phyloP scores from a whole-genome alignment of 495 filamentous ascomycete species.

The Penicillium manginii region DNA sequence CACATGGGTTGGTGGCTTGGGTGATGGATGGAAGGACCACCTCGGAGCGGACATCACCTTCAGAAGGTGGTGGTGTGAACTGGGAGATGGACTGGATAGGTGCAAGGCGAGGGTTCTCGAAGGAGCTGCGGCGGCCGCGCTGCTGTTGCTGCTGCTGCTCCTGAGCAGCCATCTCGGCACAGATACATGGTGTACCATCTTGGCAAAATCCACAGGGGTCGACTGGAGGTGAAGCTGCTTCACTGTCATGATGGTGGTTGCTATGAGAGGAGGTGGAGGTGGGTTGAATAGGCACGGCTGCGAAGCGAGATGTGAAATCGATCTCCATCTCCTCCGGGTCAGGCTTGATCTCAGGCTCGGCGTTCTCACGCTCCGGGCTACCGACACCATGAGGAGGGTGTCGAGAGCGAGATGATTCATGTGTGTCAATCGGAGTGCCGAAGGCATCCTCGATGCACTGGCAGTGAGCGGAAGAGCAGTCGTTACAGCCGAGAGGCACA shows the following conservation, averaged over 20 bases:
- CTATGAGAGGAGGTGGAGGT: constrained; percentile 21
- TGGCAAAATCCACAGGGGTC: constrained; percentile 89
- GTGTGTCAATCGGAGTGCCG: constrained; percentile 38
- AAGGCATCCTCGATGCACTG: constrained; percentile 74
- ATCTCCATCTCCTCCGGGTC: constrained; percentile 70
- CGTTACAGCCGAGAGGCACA: constrained; percentile 60
- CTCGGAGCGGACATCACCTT: constrained; percentile 59
- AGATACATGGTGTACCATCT: constrained; percentile 83
- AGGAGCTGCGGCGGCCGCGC: constrained; percentile 33
- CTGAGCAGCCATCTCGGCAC: constrained; percentile 69
- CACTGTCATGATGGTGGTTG: constrained; percentile 32
- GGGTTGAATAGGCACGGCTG: constrained; percentile 42
- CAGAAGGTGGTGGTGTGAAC: constrained; percentile 72
- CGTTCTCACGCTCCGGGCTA: constrained; percentile 36
- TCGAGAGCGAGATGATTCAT: constrained; percentile 34
- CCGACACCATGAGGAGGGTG: constrained; percentile 35
- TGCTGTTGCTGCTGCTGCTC: constrained; percentile 47
- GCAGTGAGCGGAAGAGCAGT: constrained; percentile 64
- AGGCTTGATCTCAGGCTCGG: constrained; percentile 48
- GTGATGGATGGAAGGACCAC: constrained; percentile 45
- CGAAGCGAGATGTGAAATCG: constrained; percentile 72
- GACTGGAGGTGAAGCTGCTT: constrained; percentile 44
- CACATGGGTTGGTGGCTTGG: constrained; percentile 57
- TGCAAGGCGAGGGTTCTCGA: constrained; percentile 52
- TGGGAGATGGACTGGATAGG: constrained; percentile 55